A percentile compares a stretch with the other conserved stretches of the same genome.
Conservation (phyloP, 139 green algal species). For the Penium margaritaceum region DNA sequence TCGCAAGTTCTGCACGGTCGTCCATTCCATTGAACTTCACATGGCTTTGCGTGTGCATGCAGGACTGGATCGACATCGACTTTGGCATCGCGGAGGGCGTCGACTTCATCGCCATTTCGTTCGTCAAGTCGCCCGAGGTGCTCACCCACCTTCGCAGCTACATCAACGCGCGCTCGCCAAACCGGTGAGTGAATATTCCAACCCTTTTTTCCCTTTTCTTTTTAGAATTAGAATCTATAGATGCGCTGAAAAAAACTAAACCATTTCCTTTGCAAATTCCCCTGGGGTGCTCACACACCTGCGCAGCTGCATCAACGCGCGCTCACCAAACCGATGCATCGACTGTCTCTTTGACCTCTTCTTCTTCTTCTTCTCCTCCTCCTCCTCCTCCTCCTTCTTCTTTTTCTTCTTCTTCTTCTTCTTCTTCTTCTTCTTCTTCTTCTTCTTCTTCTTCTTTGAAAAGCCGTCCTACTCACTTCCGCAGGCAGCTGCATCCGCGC, state of each 20-base stretch:
- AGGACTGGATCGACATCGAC: constrained; percentile 80
- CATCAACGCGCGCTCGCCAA: constrained; percentile 46
- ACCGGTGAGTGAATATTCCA: background rate
- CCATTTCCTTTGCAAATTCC: background rate
- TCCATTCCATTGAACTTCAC: too few species aligned
- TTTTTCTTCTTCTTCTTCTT: background rate
- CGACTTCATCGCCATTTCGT: constrained; percentile 31
- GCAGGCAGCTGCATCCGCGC: background rate
- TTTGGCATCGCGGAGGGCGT: constrained; percentile 58
- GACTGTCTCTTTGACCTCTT: constrained; percentile 67
- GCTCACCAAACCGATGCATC: constrained; percentile 60
- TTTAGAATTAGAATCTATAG: too few species aligned
- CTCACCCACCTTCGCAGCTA: constrained; percentile 70
- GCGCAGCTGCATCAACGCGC: background rate
- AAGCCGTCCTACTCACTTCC: background rate
- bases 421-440: background rate
- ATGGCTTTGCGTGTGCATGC: too few species aligned
- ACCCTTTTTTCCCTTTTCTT: too few species aligned
- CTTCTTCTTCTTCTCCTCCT: constrained; percentile 64
- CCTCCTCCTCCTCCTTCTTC: constrained; percentile 35
- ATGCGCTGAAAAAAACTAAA: background rate
- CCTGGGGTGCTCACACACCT: background rate
- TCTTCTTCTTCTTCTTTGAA: background rate
- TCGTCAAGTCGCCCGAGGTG: constrained; percentile 61
- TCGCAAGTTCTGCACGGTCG: too few species aligned